Percentiles rank a stretch among this genome's conserved stretches.
Evolutionary conservation across 306 rosid genomes (phyloP).

Genomic region (Castanea sativa): DNA sequence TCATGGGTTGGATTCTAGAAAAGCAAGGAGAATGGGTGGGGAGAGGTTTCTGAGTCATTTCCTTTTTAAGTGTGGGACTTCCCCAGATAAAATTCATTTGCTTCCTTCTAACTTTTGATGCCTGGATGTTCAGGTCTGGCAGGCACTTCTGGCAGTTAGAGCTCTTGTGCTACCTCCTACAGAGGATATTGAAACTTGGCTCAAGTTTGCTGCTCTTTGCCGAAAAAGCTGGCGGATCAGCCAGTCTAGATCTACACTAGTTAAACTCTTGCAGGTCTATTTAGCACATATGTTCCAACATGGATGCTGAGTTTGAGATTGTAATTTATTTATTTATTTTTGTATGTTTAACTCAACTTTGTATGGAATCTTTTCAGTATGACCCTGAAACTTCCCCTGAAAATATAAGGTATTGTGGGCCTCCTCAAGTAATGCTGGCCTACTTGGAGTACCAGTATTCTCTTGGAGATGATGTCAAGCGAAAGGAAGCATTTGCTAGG

Average conservation of each 20-base stretch:
- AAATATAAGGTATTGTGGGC: slow-evolving; percentile 73
- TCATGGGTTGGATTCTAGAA: background rate
- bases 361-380: slow-evolving; percentile 43
- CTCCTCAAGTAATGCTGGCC: slow-evolving; percentile 92
- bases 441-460: slow-evolving; percentile 94
- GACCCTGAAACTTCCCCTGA: slow-evolving; percentile 87
- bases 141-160: slow-evolving; percentile 67
- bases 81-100: slow-evolving; percentile 2
- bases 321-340: background rate
- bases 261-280: slow-evolving; percentile 91
- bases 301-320: slow-evolving; percentile 15
- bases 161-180: slow-evolving; percentile 94
- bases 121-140: slow-evolving; percentile 80
- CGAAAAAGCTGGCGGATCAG: slow-evolving; percentile 74
- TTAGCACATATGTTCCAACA: slow-evolving; percentile 12
- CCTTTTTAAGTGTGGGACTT: background rate
- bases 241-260: slow-evolving; percentile 90
- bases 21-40: background rate
- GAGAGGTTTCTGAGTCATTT: background rate
- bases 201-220: slow-evolving; percentile 89
- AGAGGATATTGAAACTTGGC: slow-evolving; percentile 93
- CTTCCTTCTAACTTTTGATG: slow-evolving; percentile 19
- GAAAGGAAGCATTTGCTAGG: slow-evolving; percentile 91
- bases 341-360: slow-evolving; percentile 19
- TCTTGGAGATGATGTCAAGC: slow-evolving; percentile 92